Evolutionary conservation across 345 rosid species (phyloP).

Genomic region (Corymbia maculata): DNA sequence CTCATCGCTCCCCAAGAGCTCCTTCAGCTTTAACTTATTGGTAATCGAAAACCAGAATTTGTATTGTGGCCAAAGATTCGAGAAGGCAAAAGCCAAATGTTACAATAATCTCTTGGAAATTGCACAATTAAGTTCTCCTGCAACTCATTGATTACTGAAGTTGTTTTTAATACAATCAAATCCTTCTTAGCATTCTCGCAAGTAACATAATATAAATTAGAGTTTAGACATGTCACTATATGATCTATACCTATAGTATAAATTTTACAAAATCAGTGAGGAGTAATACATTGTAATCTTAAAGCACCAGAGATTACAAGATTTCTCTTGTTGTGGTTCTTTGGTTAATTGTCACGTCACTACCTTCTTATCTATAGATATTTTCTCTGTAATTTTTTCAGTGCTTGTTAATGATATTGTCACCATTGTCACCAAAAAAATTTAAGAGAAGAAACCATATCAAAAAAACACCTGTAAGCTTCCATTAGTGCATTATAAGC

Average conservation of each 20-base stretch:
- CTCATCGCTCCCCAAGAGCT: neutral
- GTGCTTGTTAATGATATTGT: neutral
- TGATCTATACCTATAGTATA: neutral
- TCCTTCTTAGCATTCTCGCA: neutral
- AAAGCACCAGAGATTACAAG: neutral
- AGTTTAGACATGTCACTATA: neutral
- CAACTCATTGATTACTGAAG: neutral
- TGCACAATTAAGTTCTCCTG: neutral
- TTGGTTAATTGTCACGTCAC: neutral
- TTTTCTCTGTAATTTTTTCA: neutral
- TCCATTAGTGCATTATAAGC: constrained; percentile 94
- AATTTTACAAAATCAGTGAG: neutral
- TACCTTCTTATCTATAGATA: neutral
- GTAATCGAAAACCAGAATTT: neutral
- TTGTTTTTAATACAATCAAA: neutral
- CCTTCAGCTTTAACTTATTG: neutral
- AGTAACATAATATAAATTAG: neutral
- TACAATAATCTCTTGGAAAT: neutral
- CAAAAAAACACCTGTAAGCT: constrained; percentile 52
- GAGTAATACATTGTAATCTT: neutral
- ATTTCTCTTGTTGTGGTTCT: neutral
- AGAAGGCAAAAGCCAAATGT: neutral
- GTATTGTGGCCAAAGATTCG: neutral
- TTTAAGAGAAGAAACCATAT: neutral
- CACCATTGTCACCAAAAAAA: neutral